phyloP scores from a whole-genome alignment of 805 yeast species.

The Yarrowia sp. region DNA sequence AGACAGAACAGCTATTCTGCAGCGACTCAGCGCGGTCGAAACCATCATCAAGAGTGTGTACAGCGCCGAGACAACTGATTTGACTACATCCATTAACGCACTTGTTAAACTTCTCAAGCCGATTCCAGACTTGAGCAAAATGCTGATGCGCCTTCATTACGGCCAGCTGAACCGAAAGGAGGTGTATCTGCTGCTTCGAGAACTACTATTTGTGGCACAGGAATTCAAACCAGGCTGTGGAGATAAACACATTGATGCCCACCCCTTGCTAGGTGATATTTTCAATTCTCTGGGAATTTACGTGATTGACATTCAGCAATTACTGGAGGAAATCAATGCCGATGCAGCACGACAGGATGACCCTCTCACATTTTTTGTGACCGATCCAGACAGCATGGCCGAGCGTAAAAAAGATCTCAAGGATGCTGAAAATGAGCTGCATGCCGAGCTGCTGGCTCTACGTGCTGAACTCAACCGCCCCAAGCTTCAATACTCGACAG shows the following conservation, averaged over 20 bases:
- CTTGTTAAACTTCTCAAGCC: conserved; percentile 41
- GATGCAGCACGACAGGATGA: conserved; percentile 35
- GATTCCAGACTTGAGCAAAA: conserved; percentile 8
- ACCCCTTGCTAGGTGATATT: conserved; percentile 1
- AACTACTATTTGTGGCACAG: conserved; percentile 4
- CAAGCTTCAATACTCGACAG: conserved; percentile 52
- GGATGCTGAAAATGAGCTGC: conserved; percentile 48
- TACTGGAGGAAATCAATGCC: conserved; percentile 1
- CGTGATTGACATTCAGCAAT: not conserved
- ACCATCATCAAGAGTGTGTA: not conserved
- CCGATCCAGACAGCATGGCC: conserved; percentile 25
- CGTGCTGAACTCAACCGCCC: conserved; percentile 54
- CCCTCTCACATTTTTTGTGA: conserved; percentile 34
- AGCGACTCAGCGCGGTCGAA: conserved; percentile 61
- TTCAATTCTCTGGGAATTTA: conserved; percentile 7
- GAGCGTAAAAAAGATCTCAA: conserved; percentile 38
- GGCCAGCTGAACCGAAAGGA: not conserved
- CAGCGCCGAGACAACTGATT: not conserved
- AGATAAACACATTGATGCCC: not conserved
- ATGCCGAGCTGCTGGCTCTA: conserved; percentile 52
- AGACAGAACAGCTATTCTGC: conserved; percentile 51
- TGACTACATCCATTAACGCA: not conserved
- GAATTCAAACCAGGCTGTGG: not conserved
- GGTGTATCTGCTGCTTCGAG: conserved; percentile 3
- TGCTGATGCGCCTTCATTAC: conserved; percentile 30